Conservation (phyloP, 2,329 filamentous ascomycete genomes). For the Ilyonectria robusta region DNA sequence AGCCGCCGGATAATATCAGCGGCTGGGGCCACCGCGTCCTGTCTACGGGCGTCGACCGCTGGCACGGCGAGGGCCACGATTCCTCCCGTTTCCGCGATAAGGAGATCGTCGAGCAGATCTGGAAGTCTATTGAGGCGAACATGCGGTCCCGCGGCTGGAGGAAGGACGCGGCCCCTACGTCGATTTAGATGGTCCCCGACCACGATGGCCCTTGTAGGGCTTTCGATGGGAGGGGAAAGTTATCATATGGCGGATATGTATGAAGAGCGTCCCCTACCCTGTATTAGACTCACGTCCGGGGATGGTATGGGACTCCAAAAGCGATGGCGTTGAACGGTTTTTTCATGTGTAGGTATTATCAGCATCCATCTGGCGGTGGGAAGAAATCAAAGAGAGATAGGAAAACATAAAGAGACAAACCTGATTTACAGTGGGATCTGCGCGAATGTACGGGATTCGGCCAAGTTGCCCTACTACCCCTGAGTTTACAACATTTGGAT, state of each 20-base stretch:
- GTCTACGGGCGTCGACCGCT: constrained; percentile 86
- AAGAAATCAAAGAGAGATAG: constrained; percentile 21
- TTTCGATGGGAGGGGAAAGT: constrained; percentile 23
- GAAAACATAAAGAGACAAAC: constrained; percentile 31
- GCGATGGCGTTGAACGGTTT: constrained; percentile 50
- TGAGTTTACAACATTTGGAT: background rate
- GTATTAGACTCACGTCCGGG: constrained; percentile 36
- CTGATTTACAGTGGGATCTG: background rate
- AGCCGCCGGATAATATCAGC: constrained; percentile 81
- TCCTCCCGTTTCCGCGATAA: constrained; percentile 84
- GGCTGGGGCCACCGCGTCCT: constrained; percentile 90
- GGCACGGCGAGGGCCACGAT: constrained; percentile 71
- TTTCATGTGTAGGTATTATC: constrained; percentile 34
- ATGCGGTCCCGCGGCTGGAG: constrained; percentile 91
- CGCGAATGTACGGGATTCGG: background rate
- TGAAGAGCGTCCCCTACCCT: constrained; percentile 28
- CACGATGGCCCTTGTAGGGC: constrained; percentile 11
- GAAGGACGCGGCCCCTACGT: constrained; percentile 75
- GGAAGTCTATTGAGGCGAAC: constrained; percentile 88
- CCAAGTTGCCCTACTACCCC: background rate
- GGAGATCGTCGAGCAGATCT: constrained; percentile 93
- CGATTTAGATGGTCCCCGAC: constrained; percentile 55
- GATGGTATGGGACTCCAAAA: constrained; percentile 40
- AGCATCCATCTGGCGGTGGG: constrained; percentile 27
- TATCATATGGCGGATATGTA: constrained; percentile 14